Evolutionary conservation across 2,329 filamentous ascomycete genomes (phyloP), one percentile per base, ranked within the genome.

Genomic region (Lecanoromycetidae sp.): DNA sequence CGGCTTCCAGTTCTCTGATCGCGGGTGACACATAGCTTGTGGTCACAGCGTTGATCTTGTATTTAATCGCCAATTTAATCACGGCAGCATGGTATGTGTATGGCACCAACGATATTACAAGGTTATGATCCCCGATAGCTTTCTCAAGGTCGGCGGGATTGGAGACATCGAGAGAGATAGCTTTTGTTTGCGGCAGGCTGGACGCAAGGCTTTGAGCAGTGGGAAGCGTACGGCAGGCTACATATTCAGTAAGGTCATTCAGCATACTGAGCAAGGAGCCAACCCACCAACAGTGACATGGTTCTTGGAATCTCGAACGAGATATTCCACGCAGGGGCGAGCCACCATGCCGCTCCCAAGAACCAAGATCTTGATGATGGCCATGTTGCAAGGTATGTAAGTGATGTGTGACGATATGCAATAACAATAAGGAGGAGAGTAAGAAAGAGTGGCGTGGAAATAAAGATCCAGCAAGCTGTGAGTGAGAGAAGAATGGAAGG

Each of bases 11-110:
- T 71, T 88, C 88, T 69, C 82, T 67, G 87, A 95, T 95, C 54
- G 86, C 85, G 3, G 86, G 86, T 3, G 85, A 93, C 56, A 94
- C 85, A 63, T 96, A 96, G 56, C 80, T 87, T 26, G 90, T 95
- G 51, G 90, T 95, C 61, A 95, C 88, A 53, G 95, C 87, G 71
- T 95, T 72, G 77, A 90, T 94, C 84, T 94, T 95, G 60, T 82
- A 76, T 60, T 82, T 79, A 69, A 95, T 95, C 54, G 87, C 90
- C 32, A 82, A 80, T 76, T 94, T 90, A 78, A 95, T 93, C 60
- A 95, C 87, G 48, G 75, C 73, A 34, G 82, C 85, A 66, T 94
- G 87, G 76, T 79, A 85, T 51, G 79, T 91, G 71, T 94, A 95
- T 44, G 90, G 90, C 58, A 96, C 94, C 67, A 95, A 66, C 61